A percentile compares a stretch with the other conserved stretches of the same genome.
These are phyloP conservation scores for Tricholoma sp. DNA, from an alignment of 768 basidiomycete species.

Conservation along the genomic window DNA sequence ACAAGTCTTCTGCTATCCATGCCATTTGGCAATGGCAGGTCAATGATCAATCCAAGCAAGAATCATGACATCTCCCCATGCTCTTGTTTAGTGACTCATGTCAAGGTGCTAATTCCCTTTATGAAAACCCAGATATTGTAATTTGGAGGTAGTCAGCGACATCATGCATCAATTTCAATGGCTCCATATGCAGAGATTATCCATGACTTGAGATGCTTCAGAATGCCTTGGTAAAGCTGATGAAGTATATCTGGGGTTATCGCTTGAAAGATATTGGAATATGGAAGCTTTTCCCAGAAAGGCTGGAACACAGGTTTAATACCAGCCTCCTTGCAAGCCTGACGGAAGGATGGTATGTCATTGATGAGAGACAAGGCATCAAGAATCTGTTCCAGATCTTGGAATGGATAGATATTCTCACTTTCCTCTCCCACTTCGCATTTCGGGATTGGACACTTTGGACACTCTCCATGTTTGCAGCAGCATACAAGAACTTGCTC, in stretches of 20 bases:
- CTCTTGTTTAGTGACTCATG: slow-evolving; percentile 26
- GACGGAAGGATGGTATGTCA: not conserved
- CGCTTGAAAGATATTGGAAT: no score
- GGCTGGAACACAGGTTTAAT: not conserved
- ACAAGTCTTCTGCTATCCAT: no score
- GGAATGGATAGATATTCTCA: not conserved
- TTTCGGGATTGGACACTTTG: slow-evolving; percentile 13
- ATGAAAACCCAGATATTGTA: slow-evolving; percentile 26
- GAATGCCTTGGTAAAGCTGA: no score
- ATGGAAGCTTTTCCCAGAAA: slow-evolving; percentile 11
- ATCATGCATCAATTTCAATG: slow-evolving; percentile 31
- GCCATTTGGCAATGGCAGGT: no score
- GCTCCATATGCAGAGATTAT: slow-evolving; percentile 15
- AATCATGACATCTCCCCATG: slow-evolving; percentile 26
- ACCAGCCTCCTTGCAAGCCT: no score
- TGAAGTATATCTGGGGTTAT: slow-evolving; percentile 16
- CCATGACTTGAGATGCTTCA: slow-evolving; percentile 28
- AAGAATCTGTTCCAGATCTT: slow-evolving; percentile 10
- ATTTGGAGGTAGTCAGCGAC: slow-evolving; percentile 26
- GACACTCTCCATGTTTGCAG: slow-evolving; percentile 21
- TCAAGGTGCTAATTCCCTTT: slow-evolving; percentile 28
- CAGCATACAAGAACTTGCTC: slow-evolving; percentile 35
- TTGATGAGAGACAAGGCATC: slow-evolving; percentile 15
- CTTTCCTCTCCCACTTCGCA: slow-evolving; percentile 13
- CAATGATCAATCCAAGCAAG: not conserved